Conservation (phyloP, 805 yeast species). For the Ascoidea tarda region DNA sequence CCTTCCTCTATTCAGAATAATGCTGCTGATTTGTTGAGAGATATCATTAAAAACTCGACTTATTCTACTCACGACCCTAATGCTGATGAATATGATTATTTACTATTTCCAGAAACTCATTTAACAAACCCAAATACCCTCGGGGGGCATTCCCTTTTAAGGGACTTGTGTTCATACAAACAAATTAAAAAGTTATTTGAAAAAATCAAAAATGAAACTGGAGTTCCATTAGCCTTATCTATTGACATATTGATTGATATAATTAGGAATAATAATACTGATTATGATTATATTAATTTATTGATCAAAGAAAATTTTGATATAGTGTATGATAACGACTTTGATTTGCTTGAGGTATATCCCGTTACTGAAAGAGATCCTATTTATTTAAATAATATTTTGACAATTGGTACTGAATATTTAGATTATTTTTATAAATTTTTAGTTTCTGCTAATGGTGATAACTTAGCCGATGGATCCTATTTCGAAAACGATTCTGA, state of each 20-base stretch:
- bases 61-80: constrained; percentile 66
- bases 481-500: constrained; percentile 5
- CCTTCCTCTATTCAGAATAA: constrained; percentile 74
- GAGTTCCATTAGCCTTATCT: constrained; percentile 83
- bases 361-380: constrained; percentile 96
- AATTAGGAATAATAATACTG: constrained; percentile 90
- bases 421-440: constrained; percentile 51
- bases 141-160: constrained; percentile 89
- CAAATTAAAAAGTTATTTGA: constrained; percentile 54
- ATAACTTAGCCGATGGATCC: constrained; percentile 1
- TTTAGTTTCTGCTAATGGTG: constrained; percentile 14
- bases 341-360: constrained; percentile 52
- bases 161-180: constrained; percentile 72
- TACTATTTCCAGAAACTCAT: constrained; percentile 9
- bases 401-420: constrained; percentile 59
- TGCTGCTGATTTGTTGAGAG: constrained; percentile 89
- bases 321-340: neutral
- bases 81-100: constrained; percentile 73
- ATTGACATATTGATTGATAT: constrained; percentile 91
- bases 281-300: constrained; percentile 66
- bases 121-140: neutral
- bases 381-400: constrained; percentile 76
- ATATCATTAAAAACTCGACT: constrained; percentile 75
- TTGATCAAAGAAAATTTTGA: constrained; percentile 3
- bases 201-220: constrained; percentile 63